phyloP scores from a whole-genome alignment of 148 eudicot species.

The Rhododendron simsii region DNA sequence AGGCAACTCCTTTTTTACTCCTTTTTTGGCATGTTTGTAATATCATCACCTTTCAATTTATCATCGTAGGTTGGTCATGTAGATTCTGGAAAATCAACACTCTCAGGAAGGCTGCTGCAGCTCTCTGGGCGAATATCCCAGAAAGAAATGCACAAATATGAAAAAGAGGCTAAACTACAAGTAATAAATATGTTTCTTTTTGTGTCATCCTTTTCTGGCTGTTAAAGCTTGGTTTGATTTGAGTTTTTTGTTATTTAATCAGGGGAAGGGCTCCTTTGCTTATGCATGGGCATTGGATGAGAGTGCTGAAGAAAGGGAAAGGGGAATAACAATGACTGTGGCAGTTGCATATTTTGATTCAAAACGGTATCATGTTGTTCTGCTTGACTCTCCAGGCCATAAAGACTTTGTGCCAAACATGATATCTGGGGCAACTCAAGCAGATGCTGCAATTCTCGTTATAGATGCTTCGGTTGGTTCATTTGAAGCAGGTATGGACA shows the following conservation, averaged over 20 bases:
- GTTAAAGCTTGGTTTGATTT: constrained; percentile 8
- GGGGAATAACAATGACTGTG: constrained; percentile 98
- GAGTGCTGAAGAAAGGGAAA: constrained; percentile 94
- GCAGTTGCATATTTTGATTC: constrained; percentile 96
- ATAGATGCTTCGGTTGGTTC: constrained; percentile 90
- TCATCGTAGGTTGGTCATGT: constrained; percentile 88
- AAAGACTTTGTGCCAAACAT: constrained; percentile 98
- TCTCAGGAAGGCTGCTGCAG: constrained; percentile 89
- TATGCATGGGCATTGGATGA: constrained; percentile 99
- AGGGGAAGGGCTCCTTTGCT: constrained; percentile 98
- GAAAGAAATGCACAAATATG: constrained; percentile 86
- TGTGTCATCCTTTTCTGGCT: not conserved
- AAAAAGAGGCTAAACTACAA: constrained; percentile 84
- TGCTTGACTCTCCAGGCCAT: constrained; percentile 96
- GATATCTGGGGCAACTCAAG: constrained; percentile 99
- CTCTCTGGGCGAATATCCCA: constrained; percentile 77
- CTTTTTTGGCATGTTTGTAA: not conserved
- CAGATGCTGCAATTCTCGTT: constrained; percentile 93
- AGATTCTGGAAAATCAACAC: constrained; percentile 97
- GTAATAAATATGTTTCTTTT: constrained; percentile 26
- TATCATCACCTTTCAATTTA: not conserved
- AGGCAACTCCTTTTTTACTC: not conserved
- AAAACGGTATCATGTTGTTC: constrained; percentile 72
- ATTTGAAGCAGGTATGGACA: constrained; percentile 85
- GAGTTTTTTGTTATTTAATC: constrained; percentile 13